Evolutionary conservation across 352 stramenopile genomes (phyloP), one percentile per base, ranked within the genome.

Genomic region (Pythium sukuiense): DNA sequence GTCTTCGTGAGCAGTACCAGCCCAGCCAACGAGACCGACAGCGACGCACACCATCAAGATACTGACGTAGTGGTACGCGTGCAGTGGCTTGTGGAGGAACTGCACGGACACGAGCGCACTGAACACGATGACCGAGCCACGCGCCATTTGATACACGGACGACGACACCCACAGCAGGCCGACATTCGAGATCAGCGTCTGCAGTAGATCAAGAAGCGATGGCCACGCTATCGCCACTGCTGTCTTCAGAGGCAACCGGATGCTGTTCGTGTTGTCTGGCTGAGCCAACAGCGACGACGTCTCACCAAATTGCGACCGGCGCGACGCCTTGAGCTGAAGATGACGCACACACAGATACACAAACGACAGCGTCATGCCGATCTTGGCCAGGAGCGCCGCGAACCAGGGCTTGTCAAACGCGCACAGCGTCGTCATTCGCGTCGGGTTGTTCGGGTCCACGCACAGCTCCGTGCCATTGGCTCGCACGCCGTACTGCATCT

Each of bases 81-180:
- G 79, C 18, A 95, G 76, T 18, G 73, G 85, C 70, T 92, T 93
- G 59, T 85, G 75, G 69, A 96, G 87, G 60, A 95, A 80, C 3
- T 80, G 61, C 30, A 96, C 82, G 30, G 85, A 94, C 63, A 96
- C 86, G 60, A 95, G 74, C 27, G 84, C 89, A 39, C 85, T 95
- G 69, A 97, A 97, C 71, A 97, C 87, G 69, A 97, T 92, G 61
- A 97, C 88, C 3, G 88, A 93, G 53, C 88, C 89, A 59, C 89
- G 85, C 37, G 89, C 83, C 89, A 97, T 97, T 70, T 97, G 87
- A 76, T 90, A 96, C 55, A 96, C 84, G 0, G 86, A 96, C 45
- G 89, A 92, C 65, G 87, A 92, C 62, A 93, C 90, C 79, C 88
- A 95, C 33, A 93, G 73, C 61, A 97, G 60, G 2, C 88, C 89